Percentiles rank a stretch among this genome's conserved stretches.
phyloP scores from a whole-genome alignment of 192 early-diverging fungal species.

The Coemansia sp. region DNA sequence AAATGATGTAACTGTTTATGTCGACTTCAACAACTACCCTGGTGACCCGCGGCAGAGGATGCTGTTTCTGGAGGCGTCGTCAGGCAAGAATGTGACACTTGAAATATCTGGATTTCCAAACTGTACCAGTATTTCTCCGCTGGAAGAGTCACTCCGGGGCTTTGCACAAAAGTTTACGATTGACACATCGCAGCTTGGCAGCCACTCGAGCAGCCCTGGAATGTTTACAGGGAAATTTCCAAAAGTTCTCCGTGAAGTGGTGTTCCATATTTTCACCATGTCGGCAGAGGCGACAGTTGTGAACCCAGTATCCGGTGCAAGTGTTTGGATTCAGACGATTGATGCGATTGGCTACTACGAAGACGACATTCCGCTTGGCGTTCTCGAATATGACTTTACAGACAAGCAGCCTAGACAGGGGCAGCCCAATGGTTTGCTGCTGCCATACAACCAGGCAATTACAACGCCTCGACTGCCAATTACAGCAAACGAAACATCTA shows the following conservation, averaged over 20 bases:
- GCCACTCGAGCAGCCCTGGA: not conserved
- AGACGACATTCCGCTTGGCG: slow-evolving; percentile 29
- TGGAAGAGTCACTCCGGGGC: slow-evolving; percentile 35
- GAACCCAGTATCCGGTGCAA: slow-evolving; percentile 42
- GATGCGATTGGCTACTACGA: slow-evolving; percentile 40
- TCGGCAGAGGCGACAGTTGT: slow-evolving; percentile 43
- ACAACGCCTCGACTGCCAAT: slow-evolving; percentile 42
- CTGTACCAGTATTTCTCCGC: slow-evolving; percentile 38
- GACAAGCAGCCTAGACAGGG: not conserved
- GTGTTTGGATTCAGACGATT: slow-evolving; percentile 41
- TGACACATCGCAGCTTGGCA: slow-evolving; percentile 26
- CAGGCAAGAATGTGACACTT: slow-evolving; percentile 25
- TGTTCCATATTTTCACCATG: slow-evolving; percentile 40
- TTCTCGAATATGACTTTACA: slow-evolving; percentile 40
- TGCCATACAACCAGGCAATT: slow-evolving; percentile 24
- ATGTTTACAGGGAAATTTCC: slow-evolving; percentile 6
- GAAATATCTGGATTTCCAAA: slow-evolving; percentile 38
- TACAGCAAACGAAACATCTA: slow-evolving; percentile 41
- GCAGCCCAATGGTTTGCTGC: slow-evolving; percentile 21
- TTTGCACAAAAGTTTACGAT: slow-evolving; percentile 27
- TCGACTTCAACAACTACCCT: slow-evolving; percentile 43
- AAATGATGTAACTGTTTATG: slow-evolving; percentile 17
- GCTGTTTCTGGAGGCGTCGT: slow-evolving; percentile 38
- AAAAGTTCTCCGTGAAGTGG: slow-evolving; percentile 26
- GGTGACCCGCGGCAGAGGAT: slow-evolving; percentile 35